Base-by-base conservation (phyloP, 495 filamentous ascomycete genomes). In the Aspergillus carlsbadensis region DNA sequence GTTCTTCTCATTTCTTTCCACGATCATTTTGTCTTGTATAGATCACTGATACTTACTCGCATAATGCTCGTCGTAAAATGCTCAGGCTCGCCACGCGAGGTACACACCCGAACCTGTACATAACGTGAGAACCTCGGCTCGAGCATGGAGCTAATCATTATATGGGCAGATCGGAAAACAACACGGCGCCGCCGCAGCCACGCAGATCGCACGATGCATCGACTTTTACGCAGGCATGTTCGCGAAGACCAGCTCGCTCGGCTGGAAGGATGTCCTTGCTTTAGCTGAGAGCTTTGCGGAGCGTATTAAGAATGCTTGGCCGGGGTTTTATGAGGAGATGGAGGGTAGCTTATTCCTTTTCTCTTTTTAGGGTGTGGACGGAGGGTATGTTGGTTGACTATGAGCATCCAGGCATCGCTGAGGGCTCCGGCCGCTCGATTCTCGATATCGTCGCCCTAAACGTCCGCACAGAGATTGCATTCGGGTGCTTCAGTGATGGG, bases 381-480 rank as follows among this genome's bases (percentile, higher is more conserved):
- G 8, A 8, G 8, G 8, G 3, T 8, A 29, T 29, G 4, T 8
- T 4, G 26, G 26, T 8, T 29, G 26, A 29, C 8, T 29, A 29
- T n/a, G 26, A 3, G 26, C 8, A 7, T 41, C 2, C 6, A 44
- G 51, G 51, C 5, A 40, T 55, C 20, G 52, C 41, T 11, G 29
- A 55, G 11, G 52, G 52, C 3, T 11, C 39, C 10, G 52, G 42
- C 11, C 39, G 7, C 10, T 17, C 10, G 1, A 21, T 47, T 17
- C n/a, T 21, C 0, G 52, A 55, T n/a, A 55, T 55, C n/a, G 33
- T 55, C 10, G 52, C 52, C 5, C 31, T 55, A 20, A 55, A 55
- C 21, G 52, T 55, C 20, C 52, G 52, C 7, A 46, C 41, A 5
- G 52, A 55, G 35, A 55, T 55, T n/a, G 52, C 43, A 7, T 47